Evolutionary conservation across 192 early-diverging fungal species (phyloP), one percentile per base, ranked within the genome.

Genomic region (Backusella australiensis): DNA sequence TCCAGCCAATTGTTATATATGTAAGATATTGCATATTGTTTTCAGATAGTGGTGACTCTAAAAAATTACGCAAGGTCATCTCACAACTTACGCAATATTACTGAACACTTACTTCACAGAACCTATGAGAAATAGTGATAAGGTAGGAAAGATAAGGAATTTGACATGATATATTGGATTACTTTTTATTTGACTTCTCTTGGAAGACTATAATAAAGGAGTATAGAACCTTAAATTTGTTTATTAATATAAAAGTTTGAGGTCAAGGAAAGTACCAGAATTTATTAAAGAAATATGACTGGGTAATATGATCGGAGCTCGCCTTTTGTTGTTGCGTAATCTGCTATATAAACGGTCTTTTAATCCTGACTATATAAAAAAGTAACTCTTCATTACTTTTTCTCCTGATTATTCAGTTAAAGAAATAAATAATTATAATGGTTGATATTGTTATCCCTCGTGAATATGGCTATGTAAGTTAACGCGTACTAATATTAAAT

Each of bases 381-480:
- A 59, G 23, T 59, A 26, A 23, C 12, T 49, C 26, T 46, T 46
- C 21, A 8, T 69, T 69, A n/a, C 6, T 69, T 69, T 36, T 69
- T 69, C 35, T 69, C 21, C 35, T 38, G 15, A 9, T 59, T 12
- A 23, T 23, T 26, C 1, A 59, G 53, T 59, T 26, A 59, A 59
- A 59, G 11, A 26, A 59, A 59, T 69, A 53, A 63, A 26, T 5
- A 63, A 63, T 74, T 36, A 11, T 67, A 67, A 87, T 83, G 82
- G 70, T 69, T 26, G 65, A 86, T 71, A 72, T 88, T 72, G 65
- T 76, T 35, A 49, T 91, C 53, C 71, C 86, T 35, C 73, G 77
- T 39, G 86, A 89, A 77, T 89, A 91, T 75, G 88, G 87, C 35
- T 91, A 89, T 74, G 90, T 91, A 83, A 71, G 86, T 29, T 29